These are phyloP conservation scores for Grifola frondosa DNA, from an alignment of 1,284 basidiomycete species.

Conservation along the genomic window DNA sequence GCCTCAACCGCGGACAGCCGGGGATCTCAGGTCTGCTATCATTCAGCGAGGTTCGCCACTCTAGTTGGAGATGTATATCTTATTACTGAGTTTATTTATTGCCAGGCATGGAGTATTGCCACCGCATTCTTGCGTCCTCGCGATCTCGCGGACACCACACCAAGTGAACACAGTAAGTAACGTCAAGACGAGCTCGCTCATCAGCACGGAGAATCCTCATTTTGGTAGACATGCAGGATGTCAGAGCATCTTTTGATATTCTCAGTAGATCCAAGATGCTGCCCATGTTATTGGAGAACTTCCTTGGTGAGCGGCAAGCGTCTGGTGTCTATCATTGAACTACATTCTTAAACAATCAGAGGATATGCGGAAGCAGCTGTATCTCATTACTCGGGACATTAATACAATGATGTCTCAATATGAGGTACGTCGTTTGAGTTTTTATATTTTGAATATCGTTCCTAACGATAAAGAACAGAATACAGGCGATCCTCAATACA, in stretches of 20 bases:
- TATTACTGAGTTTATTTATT: background rate
- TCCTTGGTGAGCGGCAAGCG: conserved; percentile 53
- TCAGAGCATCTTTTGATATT: conserved; percentile 53
- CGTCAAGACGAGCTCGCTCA: background rate
- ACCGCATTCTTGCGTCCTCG: conserved; percentile 57
- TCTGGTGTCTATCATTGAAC: background rate
- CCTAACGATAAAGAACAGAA: conserved; percentile 34
- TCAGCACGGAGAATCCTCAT: too few relatives aligned
- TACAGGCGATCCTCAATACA: conserved; percentile 44
- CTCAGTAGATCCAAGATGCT: conserved; percentile 57
- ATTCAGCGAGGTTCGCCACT: conserved; percentile 56
- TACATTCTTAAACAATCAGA: conserved; percentile 40
- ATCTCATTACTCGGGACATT: conserved; percentile 62
- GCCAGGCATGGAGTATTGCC: conserved; percentile 64
- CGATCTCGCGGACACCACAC: conserved; percentile 43
- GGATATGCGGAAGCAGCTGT: conserved; percentile 57
- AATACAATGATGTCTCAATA: conserved; percentile 55
- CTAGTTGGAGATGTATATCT: background rate
- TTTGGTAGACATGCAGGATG: conserved; percentile 45
- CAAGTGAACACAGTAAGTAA: too few relatives aligned
- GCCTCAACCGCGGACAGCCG: conserved; percentile 59
- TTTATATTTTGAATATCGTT: background rate
- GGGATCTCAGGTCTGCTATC: conserved; percentile 66
- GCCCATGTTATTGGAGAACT: conserved; percentile 62
- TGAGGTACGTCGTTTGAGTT: conserved; percentile 43